Conservation (phyloP, 2,329 filamentous ascomycete genomes). For the Colletotrichum cereale region DNA sequence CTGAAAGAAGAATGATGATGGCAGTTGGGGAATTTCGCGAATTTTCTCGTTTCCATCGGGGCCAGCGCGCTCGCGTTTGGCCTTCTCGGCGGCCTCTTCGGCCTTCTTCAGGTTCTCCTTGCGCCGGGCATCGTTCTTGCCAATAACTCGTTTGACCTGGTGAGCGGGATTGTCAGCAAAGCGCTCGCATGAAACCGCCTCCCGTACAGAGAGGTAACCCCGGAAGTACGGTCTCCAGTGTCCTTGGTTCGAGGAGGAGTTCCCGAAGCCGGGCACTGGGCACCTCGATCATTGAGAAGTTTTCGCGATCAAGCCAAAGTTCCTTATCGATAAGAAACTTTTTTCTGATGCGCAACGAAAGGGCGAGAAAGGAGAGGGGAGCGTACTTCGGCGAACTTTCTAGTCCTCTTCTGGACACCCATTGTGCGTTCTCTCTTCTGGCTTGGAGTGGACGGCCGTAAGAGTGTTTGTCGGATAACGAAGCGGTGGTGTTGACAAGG, state of each 20-base stretch:
- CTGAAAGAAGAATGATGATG: conserved; percentile 87
- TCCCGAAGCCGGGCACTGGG: background rate
- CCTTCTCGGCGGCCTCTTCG: conserved; percentile 65
- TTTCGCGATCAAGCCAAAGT: background rate
- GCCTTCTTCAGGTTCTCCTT: conserved; percentile 83
- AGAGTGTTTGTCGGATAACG: background rate
- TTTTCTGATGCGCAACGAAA: conserved; percentile 11
- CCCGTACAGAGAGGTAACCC: background rate
- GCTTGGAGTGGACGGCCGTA: background rate
- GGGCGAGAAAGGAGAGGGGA: conserved; percentile 39
- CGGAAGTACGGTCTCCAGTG: background rate
- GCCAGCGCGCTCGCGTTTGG: conserved; percentile 68
- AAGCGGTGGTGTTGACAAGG: conserved; percentile 24
- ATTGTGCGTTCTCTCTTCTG: conserved; percentile 59
- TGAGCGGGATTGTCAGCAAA: conserved; percentile 9
- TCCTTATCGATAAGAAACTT: conserved; percentile 36
- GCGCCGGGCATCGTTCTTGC: conserved; percentile 82
- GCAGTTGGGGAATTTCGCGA: conserved; percentile 72
- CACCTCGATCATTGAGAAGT: conserved; percentile 46
- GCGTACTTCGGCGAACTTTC: conserved; percentile 84
- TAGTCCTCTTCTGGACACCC: conserved; percentile 90
- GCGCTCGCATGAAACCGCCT: background rate
- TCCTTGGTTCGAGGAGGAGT: background rate
- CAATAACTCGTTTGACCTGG: conserved; percentile 84
- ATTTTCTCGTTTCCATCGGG: conserved; percentile 73